Evolutionary conservation across 139 green algal species (phyloP).

Genomic region (Chlamydomonas eustigma): DNA sequence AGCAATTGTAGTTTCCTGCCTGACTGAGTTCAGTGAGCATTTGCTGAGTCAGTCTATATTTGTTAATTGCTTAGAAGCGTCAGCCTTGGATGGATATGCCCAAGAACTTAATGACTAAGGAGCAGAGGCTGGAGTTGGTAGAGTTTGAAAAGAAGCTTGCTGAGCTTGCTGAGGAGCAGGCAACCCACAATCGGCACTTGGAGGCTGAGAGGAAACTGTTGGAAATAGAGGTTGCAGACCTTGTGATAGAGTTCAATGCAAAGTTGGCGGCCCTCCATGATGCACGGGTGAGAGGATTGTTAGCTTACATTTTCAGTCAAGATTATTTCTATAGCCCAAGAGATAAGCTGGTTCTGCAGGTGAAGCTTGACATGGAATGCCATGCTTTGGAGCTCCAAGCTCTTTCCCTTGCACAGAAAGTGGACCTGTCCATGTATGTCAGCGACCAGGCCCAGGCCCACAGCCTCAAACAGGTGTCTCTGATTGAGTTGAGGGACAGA

Average conservation of each 20-base stretch:
- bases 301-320: not conserved
- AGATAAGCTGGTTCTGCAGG: not conserved
- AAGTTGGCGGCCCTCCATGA: conserved; percentile 12
- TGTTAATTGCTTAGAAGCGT: not conserved
- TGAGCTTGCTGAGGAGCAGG: conserved; percentile 27
- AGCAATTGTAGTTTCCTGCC: not conserved
- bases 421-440: not conserved
- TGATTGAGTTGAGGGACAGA: not conserved
- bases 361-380: conserved; percentile 25
- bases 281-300: not conserved
- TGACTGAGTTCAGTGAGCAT: not conserved
- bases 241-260: conserved; percentile 14
- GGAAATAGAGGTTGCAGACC: conserved; percentile 19
- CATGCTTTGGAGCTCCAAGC: conserved; percentile 5
- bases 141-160: conserved; percentile 21
- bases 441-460: not conserved
- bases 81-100: conserved; percentile 38
- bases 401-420: not conserved
- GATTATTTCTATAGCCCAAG: not conserved
- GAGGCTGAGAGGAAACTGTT: conserved; percentile 22
- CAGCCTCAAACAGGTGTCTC: not conserved
- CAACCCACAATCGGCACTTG: conserved; percentile 24
- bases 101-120: conserved; percentile 18
- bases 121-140: conserved; percentile 24
- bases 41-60: not conserved